Percentiles rank a stretch among this genome's conserved stretches.
phyloP scores from a whole-genome alignment of 2,329 filamentous ascomycete species.

The Orbilia quercus region DNA sequence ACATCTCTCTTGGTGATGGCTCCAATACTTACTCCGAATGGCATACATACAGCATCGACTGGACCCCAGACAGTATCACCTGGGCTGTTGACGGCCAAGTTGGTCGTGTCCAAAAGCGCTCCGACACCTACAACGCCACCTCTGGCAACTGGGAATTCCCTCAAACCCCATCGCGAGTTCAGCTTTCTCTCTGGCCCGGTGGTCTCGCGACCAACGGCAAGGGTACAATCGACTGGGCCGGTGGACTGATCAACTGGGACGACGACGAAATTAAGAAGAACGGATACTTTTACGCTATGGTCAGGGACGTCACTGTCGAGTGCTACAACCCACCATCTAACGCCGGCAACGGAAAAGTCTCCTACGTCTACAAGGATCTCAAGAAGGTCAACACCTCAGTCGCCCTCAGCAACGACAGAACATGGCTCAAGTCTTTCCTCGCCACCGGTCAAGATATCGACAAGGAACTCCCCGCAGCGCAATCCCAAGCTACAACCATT shows the following conservation, averaged over 20 bases:
- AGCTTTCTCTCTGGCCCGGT: conserved; percentile 96
- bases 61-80: conserved; percentile 84
- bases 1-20: conserved; percentile 70
- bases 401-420: conserved; percentile 77
- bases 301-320: conserved; percentile 80
- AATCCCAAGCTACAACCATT: conserved; percentile 59
- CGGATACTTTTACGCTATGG: conserved; percentile 88
- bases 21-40: conserved; percentile 79
- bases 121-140: conserved; percentile 86
- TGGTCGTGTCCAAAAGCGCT: conserved; percentile 78
- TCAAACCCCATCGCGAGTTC: conserved; percentile 88
- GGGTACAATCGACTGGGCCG: conserved; percentile 91
- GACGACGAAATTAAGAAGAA: conserved; percentile 80
- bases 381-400: conserved; percentile 80
- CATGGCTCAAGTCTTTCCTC: conserved; percentile 80
- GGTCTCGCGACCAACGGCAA: conserved; percentile 80
- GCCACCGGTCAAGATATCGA: conserved; percentile 83
- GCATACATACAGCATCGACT: conserved; percentile 93
- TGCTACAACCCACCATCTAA: conserved; percentile 87
- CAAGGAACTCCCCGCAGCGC: conserved; percentile 64
- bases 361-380: conserved; percentile 78
- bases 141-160: conserved; percentile 85
- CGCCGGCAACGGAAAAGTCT: conserved; percentile 68
- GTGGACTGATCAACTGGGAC: conserved; percentile 89
- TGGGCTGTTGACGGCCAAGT: conserved; percentile 88